Conservation (phyloP, 2,329 filamentous ascomycete genomes). For the Arthroderma sp. region DNA sequence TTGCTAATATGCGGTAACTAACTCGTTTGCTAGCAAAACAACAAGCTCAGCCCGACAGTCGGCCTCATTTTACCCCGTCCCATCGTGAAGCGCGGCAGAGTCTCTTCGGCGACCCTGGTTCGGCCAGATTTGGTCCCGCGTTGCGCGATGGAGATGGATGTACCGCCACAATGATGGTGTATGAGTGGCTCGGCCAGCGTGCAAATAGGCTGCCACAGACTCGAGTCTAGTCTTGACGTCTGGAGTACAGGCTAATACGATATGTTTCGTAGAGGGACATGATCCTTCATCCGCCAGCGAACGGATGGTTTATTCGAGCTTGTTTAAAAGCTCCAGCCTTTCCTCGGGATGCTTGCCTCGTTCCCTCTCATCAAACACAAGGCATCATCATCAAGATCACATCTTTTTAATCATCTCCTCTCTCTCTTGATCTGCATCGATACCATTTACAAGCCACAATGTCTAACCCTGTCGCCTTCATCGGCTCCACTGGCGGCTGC, state of each 20-base stretch:
- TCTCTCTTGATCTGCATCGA: too few relatives aligned
- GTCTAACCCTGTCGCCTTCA: conserved; percentile 34
- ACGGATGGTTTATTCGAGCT: background rate
- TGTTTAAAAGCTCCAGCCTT: background rate
- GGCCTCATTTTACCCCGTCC: background rate
- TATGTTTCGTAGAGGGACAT: background rate
- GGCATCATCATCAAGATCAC: background rate
- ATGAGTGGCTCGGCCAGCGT: background rate
- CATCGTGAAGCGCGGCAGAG: background rate
- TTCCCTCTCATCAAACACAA: background rate
- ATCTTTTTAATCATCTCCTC: background rate
- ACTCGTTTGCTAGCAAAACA: background rate
- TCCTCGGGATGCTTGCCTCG: background rate
- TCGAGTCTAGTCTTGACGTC: background rate
- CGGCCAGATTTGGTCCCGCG: too few relatives aligned
- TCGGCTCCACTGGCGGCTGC: conserved; percentile 43
- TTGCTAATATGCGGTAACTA: too few relatives aligned
- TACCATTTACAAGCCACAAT: background rate
- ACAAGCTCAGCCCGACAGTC: background rate
- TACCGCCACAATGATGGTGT: background rate
- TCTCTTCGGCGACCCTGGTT: background rate
- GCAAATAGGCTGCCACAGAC: too few relatives aligned
- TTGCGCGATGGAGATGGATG: background rate
- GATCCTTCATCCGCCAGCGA: background rate
- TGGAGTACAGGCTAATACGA: background rate